Evolutionary conservation across 2,329 filamentous ascomycete genomes (phyloP).

Genomic region (Penicillium sp.): DNA sequence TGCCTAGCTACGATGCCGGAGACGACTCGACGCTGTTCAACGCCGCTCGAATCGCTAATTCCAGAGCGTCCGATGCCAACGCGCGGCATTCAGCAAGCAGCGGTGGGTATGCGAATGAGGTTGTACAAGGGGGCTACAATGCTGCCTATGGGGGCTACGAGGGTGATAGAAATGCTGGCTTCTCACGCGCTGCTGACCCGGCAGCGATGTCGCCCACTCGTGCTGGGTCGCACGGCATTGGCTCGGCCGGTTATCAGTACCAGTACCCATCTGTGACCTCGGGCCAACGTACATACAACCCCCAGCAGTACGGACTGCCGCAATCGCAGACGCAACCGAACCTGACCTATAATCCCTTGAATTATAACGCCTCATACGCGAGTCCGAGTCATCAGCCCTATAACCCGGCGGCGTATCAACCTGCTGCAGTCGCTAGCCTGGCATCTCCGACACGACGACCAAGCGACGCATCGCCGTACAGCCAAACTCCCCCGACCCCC

Average conservation of each 20-base stretch:
- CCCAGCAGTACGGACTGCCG: slow-evolving; percentile 54
- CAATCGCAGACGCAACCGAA: slow-evolving; percentile 43
- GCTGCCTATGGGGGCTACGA: slow-evolving; percentile 23
- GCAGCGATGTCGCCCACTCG: slow-evolving; percentile 37
- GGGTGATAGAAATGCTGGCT: slow-evolving; percentile 32
- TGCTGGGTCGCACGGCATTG: slow-evolving; percentile 38
- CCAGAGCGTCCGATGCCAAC: slow-evolving; percentile 34
- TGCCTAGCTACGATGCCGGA: slow-evolving; percentile 69
- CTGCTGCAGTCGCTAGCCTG: slow-evolving; percentile 28
- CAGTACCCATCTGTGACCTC: slow-evolving; percentile 34
- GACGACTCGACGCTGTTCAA: slow-evolving; percentile 60
- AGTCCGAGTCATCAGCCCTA: slow-evolving; percentile 43
- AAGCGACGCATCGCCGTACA: slow-evolving; percentile 24
- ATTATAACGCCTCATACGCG: slow-evolving; percentile 43
- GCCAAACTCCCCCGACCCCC: slow-evolving; percentile 29
- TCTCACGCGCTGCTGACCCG: slow-evolving; percentile 33
- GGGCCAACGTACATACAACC: slow-evolving; percentile 55
- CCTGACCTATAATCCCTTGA: slow-evolving; percentile 66
- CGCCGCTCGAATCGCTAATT: slow-evolving; percentile 22
- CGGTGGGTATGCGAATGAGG: slow-evolving; percentile 34
- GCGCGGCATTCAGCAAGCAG: slow-evolving; percentile 33
- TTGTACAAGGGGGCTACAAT: slow-evolving; percentile 30
- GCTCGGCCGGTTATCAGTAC: slow-evolving; percentile 49
- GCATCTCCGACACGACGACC: slow-evolving; percentile 33
- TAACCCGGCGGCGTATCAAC: slow-evolving; percentile 48